These are phyloP conservation scores for Rhinocladiella similis DNA, from an alignment of 2,329 filamentous ascomycete species.

Conservation along the genomic window DNA sequence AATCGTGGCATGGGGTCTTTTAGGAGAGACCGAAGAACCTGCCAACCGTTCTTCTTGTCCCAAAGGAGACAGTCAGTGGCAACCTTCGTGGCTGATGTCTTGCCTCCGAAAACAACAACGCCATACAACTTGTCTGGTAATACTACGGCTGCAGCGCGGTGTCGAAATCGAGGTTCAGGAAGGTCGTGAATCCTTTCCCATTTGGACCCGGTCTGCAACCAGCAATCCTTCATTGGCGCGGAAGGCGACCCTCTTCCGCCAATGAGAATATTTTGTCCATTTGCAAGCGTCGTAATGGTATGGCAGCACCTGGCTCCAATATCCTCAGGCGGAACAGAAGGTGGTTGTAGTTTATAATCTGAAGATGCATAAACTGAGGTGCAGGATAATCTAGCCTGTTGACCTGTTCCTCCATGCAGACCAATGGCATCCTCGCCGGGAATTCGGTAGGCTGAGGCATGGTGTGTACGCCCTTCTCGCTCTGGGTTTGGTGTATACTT, in stretches of 20 bases:
- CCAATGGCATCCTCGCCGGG: slow-evolving; percentile 37
- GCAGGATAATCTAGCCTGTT: slow-evolving; percentile 49
- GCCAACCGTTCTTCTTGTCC: slow-evolving; percentile 54
- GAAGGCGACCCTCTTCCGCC: slow-evolving; percentile 80
- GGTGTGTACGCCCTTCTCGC: slow-evolving; percentile 55
- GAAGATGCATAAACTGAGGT: slow-evolving; percentile 49
- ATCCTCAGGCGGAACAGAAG: slow-evolving; percentile 42
- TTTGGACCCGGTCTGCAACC: slow-evolving; percentile 62
- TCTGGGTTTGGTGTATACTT: slow-evolving; percentile 41
- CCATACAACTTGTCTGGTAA: slow-evolving; percentile 39
- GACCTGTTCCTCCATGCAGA: slow-evolving; percentile 44
- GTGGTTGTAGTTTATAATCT: slow-evolving; percentile 50
- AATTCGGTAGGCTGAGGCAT: slow-evolving; percentile 56
- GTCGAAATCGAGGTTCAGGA: slow-evolving; percentile 73
- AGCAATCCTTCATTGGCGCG: slow-evolving; percentile 69
- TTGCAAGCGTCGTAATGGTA: slow-evolving; percentile 66
- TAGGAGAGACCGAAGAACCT: slow-evolving; percentile 39
- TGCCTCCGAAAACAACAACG: slow-evolving; percentile 65
- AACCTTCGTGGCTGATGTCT: slow-evolving; percentile 49
- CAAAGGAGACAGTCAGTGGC: slow-evolving; percentile 59
- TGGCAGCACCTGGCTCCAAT: slow-evolving; percentile 66
- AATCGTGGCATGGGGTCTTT: slow-evolving; percentile 53
- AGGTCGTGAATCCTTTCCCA: slow-evolving; percentile 69
- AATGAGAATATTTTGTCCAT: slow-evolving; percentile 62
- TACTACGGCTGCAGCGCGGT: slow-evolving; percentile 59